Evolutionary conservation across 2,329 filamentous ascomycete genomes (phyloP), one percentile per base, ranked within the genome.

Genomic region (Keithomyces neogunnii): DNA sequence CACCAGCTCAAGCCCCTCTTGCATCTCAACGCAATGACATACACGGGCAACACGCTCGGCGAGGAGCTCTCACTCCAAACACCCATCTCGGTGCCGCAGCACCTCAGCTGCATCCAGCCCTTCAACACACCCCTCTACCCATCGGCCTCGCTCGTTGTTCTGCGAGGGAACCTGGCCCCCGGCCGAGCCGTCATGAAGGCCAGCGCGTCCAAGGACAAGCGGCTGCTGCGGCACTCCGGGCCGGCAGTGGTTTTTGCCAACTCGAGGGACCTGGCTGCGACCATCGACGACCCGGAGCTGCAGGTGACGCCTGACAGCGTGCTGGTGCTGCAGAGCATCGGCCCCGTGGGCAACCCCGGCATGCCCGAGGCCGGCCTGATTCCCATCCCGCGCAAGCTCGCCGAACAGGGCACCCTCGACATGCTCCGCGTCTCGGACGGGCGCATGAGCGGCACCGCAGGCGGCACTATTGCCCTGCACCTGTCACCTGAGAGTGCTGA

Each of bases 381-480:
- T 1, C 77, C 77, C 0, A 79, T 80, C 29, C 82, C 95, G 13
- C 87, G 91, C 62, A 89, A 91, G 48, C 82, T 85, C 32, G 89
- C 87, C 0, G 82, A 85, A 0, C 82, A 82, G 1, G 86, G 86
- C 7, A 77, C 96, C 4, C 77, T 73, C 11, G 93, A 96, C 55
- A 84, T 96, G 65, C 82, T 93, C 3, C 75, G 95, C 1, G 78
- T 96, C 33, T 95, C 89, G 0, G 91, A 96, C 61, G 91, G 91
- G 0, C 72, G 91, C 32, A 96, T 96, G 73, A 86, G 81, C 29
- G 91, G 91, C 4, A 93, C 90, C 0, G 86, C 82, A 2, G 90
- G 95, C 45, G 91, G 91, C 0, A 96, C 93, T 51, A 92, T 96
- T 57, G 88, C 93, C 0, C 82, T 93, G 5, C 91, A 96, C 59